These are phyloP conservation scores for Peziza echinospora DNA, from an alignment of 495 filamentous ascomycete species.

Conservation along the genomic window DNA sequence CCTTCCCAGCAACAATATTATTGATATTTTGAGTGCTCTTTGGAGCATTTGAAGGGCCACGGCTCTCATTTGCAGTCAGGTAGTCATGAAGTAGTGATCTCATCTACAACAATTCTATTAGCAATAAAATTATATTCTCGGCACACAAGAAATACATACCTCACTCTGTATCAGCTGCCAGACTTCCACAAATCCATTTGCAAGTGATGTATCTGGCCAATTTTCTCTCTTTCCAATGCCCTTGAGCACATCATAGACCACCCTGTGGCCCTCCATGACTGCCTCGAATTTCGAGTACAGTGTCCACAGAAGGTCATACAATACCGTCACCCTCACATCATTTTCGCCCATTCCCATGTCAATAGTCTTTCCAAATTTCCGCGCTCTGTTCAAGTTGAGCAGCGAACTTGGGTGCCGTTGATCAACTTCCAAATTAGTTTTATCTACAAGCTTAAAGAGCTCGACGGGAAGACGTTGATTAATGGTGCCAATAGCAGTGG, in stretches of 20 bases:
- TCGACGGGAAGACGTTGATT: slow-evolving; percentile 88
- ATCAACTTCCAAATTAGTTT: slow-evolving; percentile 82
- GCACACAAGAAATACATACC: too few relatives aligned
- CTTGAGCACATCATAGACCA: slow-evolving; percentile 73
- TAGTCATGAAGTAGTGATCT: slow-evolving; percentile 89
- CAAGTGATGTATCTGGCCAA: slow-evolving; percentile 19
- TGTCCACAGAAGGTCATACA: slow-evolving; percentile 76
- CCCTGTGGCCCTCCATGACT: slow-evolving; percentile 85
- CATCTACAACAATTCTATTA: slow-evolving; percentile 52
- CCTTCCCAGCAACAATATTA: slow-evolving; percentile 34
- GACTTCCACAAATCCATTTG: slow-evolving; percentile 19
- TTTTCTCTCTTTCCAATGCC: slow-evolving; percentile 60
- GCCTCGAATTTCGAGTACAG: slow-evolving; percentile 92
- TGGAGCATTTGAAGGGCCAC: slow-evolving; percentile 24
- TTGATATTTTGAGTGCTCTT: slow-evolving; percentile 27
- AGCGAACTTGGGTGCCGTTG: slow-evolving; percentile 62
- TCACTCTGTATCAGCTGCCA: slow-evolving; percentile 83
- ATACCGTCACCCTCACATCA: slow-evolving; percentile 52
- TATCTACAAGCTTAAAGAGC: slow-evolving; percentile 80
- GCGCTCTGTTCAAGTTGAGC: slow-evolving; percentile 15
- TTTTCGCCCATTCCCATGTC: slow-evolving; percentile 44
- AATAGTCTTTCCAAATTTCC: slow-evolving; percentile 27
- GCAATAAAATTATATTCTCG: slow-evolving; percentile 20
- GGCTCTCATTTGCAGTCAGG: slow-evolving; percentile 74
- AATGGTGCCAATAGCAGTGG: slow-evolving; percentile 66